These are phyloP conservation scores for Sclerotinia nivalis DNA, from an alignment of 2,329 filamentous ascomycete species.

Conservation along the genomic window DNA sequence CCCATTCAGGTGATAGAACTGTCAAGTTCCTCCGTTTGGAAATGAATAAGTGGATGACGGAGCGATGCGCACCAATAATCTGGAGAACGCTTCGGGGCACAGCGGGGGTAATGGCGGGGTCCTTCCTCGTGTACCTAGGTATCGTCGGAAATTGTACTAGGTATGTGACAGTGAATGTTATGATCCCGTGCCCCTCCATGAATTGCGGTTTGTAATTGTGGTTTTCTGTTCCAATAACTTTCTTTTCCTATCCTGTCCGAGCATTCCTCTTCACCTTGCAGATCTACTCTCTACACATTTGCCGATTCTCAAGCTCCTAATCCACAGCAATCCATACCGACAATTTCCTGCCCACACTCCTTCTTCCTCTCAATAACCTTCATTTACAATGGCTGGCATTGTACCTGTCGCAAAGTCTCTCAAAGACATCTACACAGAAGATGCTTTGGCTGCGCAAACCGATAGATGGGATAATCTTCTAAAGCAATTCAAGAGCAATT, in stretches of 20 bases:
- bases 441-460: slow-evolving; percentile 66
- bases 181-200: slow-evolving; percentile 15
- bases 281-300: not conserved
- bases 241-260: not conserved
- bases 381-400: slow-evolving; percentile 50
- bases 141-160: slow-evolving; percentile 9
- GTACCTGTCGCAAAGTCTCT: slow-evolving; percentile 77
- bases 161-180: slow-evolving; percentile 8
- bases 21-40: slow-evolving; percentile 5
- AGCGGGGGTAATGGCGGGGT: slow-evolving; percentile 17
- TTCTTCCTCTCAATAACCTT: not conserved
- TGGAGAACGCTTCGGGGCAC: slow-evolving; percentile 16
- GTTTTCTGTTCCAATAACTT: not conserved
- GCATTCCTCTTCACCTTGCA: not conserved
- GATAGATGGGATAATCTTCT: slow-evolving; percentile 76
- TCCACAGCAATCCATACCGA: slow-evolving; percentile 3
- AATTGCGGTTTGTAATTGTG: not conserved
- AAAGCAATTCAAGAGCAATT: slow-evolving; percentile 67
- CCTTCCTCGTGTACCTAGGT: slow-evolving; percentile 14
- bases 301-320: not conserved
- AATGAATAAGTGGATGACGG: slow-evolving; percentile 14
- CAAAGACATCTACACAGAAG: slow-evolving; percentile 78
- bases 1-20: not conserved
- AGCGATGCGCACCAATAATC: slow-evolving; percentile 19
- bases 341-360: slow-evolving; percentile 25